Conservation (phyloP, 2,329 filamentous ascomycete species). For the Xylaria sp. region DNA sequence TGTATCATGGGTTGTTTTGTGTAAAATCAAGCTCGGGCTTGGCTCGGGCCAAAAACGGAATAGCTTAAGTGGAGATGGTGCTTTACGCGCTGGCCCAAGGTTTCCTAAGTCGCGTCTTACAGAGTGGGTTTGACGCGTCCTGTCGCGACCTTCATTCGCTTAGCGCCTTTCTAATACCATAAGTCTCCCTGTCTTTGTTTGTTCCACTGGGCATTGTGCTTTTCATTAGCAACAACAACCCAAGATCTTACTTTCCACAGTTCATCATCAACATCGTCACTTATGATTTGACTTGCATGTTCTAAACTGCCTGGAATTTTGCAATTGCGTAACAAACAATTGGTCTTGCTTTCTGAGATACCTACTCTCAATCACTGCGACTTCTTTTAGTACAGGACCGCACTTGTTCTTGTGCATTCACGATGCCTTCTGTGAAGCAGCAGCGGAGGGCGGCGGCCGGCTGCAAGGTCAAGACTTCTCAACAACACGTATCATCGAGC, state of each 20-base stretch:
- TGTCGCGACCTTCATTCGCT: slow-evolving; percentile 25
- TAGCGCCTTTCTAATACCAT: slow-evolving; percentile 19
- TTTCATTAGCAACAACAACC: slow-evolving; percentile 14
- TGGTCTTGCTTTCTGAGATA: slow-evolving; percentile 11
- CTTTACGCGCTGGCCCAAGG: slow-evolving; percentile 36
- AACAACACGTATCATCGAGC: slow-evolving; percentile 48
- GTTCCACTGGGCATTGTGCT: slow-evolving; percentile 18
- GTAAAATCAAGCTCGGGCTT: not conserved
- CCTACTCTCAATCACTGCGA: not conserved
- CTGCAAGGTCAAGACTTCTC: slow-evolving; percentile 43
- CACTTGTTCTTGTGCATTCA: slow-evolving; percentile 20
- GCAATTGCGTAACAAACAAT: slow-evolving; percentile 3
- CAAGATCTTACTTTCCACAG: slow-evolving; percentile 17
- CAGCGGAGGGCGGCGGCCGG: slow-evolving; percentile 43
- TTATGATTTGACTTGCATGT: slow-evolving; percentile 15
- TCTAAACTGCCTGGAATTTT: slow-evolving; percentile 4
- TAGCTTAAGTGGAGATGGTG: not conserved
- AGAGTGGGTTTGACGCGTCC: slow-evolving; percentile 34
- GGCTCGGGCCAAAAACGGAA: not conserved
- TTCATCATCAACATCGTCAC: slow-evolving; percentile 13
- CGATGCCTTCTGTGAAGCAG: slow-evolving; percentile 49
- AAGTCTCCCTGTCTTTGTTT: not conserved
- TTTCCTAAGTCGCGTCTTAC: slow-evolving; percentile 32
- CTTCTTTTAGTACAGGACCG: not conserved
- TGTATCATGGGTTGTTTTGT: too few species aligned